Evolutionary conservation across 306 rosid species (phyloP), one percentile per base, ranked within the genome.

Genomic region (Rosa rugosa): DNA sequence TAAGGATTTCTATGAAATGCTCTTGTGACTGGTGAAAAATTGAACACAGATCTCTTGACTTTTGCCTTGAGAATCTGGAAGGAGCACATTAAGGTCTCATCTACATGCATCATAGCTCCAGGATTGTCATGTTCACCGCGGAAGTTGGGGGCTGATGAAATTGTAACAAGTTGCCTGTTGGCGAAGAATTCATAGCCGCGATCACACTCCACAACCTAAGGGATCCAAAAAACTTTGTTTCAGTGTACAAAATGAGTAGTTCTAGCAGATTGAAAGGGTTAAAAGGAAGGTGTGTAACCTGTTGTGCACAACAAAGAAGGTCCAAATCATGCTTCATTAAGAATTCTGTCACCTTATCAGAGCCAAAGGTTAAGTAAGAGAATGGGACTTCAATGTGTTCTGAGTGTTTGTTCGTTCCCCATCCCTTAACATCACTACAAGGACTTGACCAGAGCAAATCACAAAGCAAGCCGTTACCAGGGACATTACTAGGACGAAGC

Each of bases 401-500:
- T 31, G 36, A 31, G 3, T 31, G 36, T 31, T 31, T 77, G 97
- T 93, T 93, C 97, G 91, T 85, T 77, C 97, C 98, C 98, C 98
- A 93, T 69, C 97, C 98, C 73, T 91, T 89, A 82, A 88, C 90
- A 75, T 89, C 93, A 84, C 84, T 87, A 79, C 87, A 89, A 22
- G 97, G 98, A 83, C 91, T 97, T 2, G 98, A 91, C 97, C 98
- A 91, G 68, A 93, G 98, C 89, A 93, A 86, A 86, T 93, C 98
- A 79, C 97, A 91, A 22, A 93, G 98, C 86, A 93, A 81, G 66
- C 36, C 36, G 36, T 2, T 31, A 31, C 0, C 36, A 0, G 98
- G 94, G 79, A 93, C 70, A 41, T 83, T 87, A 69, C 86, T 87
- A 10, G 98, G 97, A 80, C 97, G 98, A 25, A 86, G 56, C 27